These are phyloP conservation scores for Phytopythium mirpurense DNA, from an alignment of 352 stramenopile genomes.

Conservation along the genomic window DNA sequence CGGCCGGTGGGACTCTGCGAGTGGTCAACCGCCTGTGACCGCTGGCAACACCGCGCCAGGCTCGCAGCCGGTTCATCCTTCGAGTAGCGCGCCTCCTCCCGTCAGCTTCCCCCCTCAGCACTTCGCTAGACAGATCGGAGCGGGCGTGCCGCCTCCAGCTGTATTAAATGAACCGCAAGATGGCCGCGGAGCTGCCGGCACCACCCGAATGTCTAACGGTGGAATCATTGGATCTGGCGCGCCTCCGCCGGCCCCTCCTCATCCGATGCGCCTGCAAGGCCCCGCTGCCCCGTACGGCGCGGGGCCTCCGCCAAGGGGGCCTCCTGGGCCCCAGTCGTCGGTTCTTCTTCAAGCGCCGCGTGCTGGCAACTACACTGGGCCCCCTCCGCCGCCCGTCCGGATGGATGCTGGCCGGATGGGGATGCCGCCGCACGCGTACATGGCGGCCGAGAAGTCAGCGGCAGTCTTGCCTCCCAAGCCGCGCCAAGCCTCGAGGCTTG, in stretches of 20 bases:
- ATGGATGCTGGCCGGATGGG: neutral
- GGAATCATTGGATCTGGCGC: conserved; percentile 17
- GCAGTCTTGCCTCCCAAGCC: neutral
- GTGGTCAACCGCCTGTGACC: neutral
- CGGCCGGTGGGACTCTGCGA: conserved; percentile 23
- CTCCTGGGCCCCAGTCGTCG: neutral
- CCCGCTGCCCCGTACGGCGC: neutral
- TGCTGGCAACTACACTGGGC: neutral
- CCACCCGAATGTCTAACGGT: conserved; percentile 50
- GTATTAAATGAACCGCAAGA: conserved; percentile 60
- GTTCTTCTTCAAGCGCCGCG: neutral
- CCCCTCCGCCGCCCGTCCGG: neutral
- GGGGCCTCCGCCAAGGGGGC: neutral
- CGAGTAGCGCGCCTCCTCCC: conserved; percentile 2
- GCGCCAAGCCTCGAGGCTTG: conserved; percentile 8
- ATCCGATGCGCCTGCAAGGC: neutral
- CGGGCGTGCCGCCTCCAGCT: conserved; percentile 25
- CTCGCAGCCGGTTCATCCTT: conserved; percentile 3
- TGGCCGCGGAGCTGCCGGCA: conserved; percentile 34
- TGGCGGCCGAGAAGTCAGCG: neutral
- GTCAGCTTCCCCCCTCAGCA: conserved; percentile 10
- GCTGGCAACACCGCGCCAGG: neutral
- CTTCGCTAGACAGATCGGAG: conserved; percentile 60
- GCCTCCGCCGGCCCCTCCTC: neutral
- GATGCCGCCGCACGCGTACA: neutral